phyloP scores from a whole-genome alignment of 139 green algal species.

The Chlamydomonas urium region DNA sequence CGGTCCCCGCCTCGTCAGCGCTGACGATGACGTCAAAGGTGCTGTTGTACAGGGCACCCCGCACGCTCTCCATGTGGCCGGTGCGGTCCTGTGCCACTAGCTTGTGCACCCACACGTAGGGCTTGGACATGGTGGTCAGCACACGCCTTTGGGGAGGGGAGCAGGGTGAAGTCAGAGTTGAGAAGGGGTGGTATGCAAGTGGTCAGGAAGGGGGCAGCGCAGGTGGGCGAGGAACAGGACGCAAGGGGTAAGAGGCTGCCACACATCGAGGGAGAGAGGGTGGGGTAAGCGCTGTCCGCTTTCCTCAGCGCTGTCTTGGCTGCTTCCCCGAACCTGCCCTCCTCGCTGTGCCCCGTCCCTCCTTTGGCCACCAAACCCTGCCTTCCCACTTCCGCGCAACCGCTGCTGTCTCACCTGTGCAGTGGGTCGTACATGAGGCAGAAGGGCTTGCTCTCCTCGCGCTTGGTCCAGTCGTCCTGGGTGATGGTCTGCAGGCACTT shows the following conservation, averaged over 20 bases:
- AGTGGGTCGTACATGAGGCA: constrained; percentile 60
- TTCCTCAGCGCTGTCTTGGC: too few relatives aligned
- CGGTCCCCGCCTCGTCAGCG: constrained; percentile 66
- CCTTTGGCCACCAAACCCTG: too few relatives aligned
- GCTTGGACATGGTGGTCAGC: constrained; percentile 50
- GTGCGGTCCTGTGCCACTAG: constrained; percentile 49
- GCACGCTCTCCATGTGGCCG: constrained; percentile 46
- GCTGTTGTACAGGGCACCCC: constrained; percentile 59
- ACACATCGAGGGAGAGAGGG: too few relatives aligned
- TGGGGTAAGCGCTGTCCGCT: too few relatives aligned
- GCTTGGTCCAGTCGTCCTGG: constrained; percentile 58
- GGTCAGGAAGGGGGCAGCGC: background rate
- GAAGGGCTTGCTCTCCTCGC: constrained; percentile 50
- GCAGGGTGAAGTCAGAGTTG: background rate
- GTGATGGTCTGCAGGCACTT: constrained; percentile 73
- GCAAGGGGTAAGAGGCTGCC: too few relatives aligned
- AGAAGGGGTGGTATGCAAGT: background rate
- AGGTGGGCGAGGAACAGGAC: too few relatives aligned
- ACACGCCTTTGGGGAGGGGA: constrained; percentile 35
- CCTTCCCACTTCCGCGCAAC: background rate
- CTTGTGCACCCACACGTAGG: constrained; percentile 68
- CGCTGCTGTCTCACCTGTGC: constrained; percentile 18
- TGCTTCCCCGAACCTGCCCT: too few relatives aligned
- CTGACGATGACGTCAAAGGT: constrained; percentile 64
- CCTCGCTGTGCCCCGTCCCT: too few relatives aligned